Evolutionary conservation across 768 basidiomycete genomes (phyloP).

Genomic region (Crassisporium funariophilum): DNA sequence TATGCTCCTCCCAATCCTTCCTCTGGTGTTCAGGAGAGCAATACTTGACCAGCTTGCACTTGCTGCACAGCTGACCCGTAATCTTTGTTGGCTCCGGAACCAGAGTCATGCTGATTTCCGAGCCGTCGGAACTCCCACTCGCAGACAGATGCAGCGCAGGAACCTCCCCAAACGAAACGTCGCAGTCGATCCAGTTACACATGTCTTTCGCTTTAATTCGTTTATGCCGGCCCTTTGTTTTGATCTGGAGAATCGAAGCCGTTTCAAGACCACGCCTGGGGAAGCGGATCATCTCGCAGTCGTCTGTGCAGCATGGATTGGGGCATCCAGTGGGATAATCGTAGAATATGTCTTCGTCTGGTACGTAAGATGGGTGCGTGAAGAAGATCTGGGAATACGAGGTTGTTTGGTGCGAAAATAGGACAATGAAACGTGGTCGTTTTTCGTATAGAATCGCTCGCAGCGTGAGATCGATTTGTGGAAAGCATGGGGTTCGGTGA

Average conservation of each 20-base stretch:
- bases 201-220: slow-evolving; percentile 60
- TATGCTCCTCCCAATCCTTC: slow-evolving; percentile 80
- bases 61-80: slow-evolving; percentile 67
- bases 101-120: slow-evolving; percentile 21
- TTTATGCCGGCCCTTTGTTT: slow-evolving; percentile 51
- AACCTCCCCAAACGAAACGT: slow-evolving; percentile 58
- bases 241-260: slow-evolving; percentile 65
- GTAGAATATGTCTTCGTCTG: slow-evolving; percentile 70
- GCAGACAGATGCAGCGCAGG: slow-evolving; percentile 17
- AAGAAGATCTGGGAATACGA: slow-evolving; percentile 84
- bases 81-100: slow-evolving; percentile 26
- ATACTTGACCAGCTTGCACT: slow-evolving; percentile 78
- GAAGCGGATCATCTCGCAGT: slow-evolving; percentile 83
- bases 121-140: slow-evolving; percentile 31
- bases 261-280: slow-evolving; percentile 63
- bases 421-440: slow-evolving; percentile 71
- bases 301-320: slow-evolving; percentile 77
- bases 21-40: slow-evolving; percentile 75
- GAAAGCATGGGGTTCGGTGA: slow-evolving; percentile 77
- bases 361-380: slow-evolving; percentile 70
- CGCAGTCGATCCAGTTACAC: slow-evolving; percentile 85
- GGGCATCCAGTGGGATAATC: slow-evolving; percentile 82
- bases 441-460: slow-evolving; percentile 79
- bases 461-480: slow-evolving; percentile 77
- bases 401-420: slow-evolving; percentile 79